Conservation (phyloP, 2,329 filamentous ascomycete species). For the Hypoxylon sp. region DNA sequence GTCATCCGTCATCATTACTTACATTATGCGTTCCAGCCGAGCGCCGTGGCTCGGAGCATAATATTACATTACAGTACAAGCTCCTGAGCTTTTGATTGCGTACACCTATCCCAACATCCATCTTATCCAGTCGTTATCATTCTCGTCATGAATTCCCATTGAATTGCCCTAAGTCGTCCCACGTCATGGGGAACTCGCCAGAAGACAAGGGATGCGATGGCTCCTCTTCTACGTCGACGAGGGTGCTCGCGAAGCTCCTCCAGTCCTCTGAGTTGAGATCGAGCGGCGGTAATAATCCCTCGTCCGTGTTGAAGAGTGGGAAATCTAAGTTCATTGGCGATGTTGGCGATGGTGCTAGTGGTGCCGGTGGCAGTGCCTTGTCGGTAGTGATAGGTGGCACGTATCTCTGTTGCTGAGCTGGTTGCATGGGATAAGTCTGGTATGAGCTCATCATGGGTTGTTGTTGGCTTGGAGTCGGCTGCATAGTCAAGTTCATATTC, state of each 20-base stretch:
- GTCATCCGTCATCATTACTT: slow-evolving; percentile 36
- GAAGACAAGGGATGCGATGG: slow-evolving; percentile 29
- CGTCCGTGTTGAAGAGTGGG: slow-evolving; percentile 35
- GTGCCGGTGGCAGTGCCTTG: slow-evolving; percentile 51
- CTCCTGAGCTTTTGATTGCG: slow-evolving; percentile 12
- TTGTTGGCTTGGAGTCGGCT: slow-evolving; percentile 23
- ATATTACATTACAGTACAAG: slow-evolving; percentile 29
- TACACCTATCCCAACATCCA: background rate
- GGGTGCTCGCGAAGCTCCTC: slow-evolving; percentile 51
- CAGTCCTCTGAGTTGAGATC: slow-evolving; percentile 50
- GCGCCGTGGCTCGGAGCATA: slow-evolving; percentile 40
- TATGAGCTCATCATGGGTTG: slow-evolving; percentile 37
- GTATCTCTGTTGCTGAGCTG: slow-evolving; percentile 38
- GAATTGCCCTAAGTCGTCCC: slow-evolving; percentile 49
- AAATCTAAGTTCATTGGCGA: slow-evolving; percentile 52
- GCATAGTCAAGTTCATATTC: slow-evolving; percentile 27
- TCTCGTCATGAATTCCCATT: slow-evolving; percentile 16
- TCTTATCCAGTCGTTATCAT: background rate
- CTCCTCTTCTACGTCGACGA: slow-evolving; percentile 45
- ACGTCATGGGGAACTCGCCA: slow-evolving; percentile 48
- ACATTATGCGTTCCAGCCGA: slow-evolving; percentile 45
- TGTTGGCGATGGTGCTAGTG: slow-evolving; percentile 48
- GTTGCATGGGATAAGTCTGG: slow-evolving; percentile 35
- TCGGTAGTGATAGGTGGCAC: slow-evolving; percentile 44
- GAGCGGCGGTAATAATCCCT: slow-evolving; percentile 45